Evolutionary conservation across 805 yeast genomes (phyloP).

Genomic region (Myxozyma neotropica): DNA sequence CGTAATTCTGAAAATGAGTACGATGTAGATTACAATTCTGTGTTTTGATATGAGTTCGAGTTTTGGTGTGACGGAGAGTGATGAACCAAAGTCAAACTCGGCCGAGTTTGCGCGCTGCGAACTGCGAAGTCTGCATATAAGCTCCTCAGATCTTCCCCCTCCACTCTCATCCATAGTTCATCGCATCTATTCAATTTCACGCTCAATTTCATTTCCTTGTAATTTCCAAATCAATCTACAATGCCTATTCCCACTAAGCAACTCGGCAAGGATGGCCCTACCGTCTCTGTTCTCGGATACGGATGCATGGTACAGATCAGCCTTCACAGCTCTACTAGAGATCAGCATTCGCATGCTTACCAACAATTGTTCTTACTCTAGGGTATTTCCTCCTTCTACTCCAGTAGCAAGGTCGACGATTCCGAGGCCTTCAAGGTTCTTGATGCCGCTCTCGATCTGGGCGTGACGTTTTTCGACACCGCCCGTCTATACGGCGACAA

Average conservation of each 20-base stretch:
- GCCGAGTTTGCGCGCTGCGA: too few relatives aligned
- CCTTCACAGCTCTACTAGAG: too few relatives aligned
- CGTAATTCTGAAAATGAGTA: too few relatives aligned
- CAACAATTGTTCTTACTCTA: too few relatives aligned
- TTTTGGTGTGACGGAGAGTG: too few relatives aligned
- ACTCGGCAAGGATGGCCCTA: constrained; percentile 29
- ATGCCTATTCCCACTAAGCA: constrained; percentile 14
- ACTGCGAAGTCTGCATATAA: too few relatives aligned
- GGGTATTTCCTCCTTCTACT: constrained; percentile 34
- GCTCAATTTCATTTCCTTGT: background rate
- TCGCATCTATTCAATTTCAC: background rate
- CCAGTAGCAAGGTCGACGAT: constrained; percentile 39
- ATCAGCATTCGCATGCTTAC: too few relatives aligned
- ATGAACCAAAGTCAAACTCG: background rate
- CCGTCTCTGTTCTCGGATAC: constrained; percentile 25
- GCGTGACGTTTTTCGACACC: constrained; percentile 59
- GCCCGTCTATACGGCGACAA: constrained; percentile 72
- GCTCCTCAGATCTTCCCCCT: too few relatives aligned
- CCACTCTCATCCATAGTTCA: too few relatives aligned
- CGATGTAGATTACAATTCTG: too few relatives aligned
- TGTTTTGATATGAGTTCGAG: too few relatives aligned
- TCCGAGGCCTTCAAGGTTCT: constrained; percentile 57
- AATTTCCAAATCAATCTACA: background rate
- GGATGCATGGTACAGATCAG: constrained; percentile 33
- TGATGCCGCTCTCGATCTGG: constrained; percentile 51